A percentile compares a stretch with the other conserved stretches of the same genome.
Evolutionary conservation across 1,284 basidiomycete genomes (phyloP).

Genomic region (Leccinum fallax): DNA sequence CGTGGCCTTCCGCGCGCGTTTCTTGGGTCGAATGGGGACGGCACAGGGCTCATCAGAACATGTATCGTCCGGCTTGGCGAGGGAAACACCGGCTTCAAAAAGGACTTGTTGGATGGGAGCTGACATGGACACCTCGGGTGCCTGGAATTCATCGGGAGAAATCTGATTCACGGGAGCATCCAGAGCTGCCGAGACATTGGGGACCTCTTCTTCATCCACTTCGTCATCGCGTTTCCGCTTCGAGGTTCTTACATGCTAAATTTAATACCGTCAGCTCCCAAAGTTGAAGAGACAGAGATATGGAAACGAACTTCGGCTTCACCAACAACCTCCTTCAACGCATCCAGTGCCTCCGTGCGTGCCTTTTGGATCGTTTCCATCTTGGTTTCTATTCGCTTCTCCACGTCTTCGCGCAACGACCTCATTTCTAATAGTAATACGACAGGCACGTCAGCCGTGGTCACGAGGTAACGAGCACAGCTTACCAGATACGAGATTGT

Average conservation of each 20-base stretch:
- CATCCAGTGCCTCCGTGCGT: slow-evolving; percentile 34
- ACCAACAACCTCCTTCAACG: slow-evolving; percentile 19
- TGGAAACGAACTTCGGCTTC: slow-evolving; percentile 26
- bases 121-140: slow-evolving; percentile 4
- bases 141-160: slow-evolving; percentile 1
- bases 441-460: slow-evolving; percentile 12
- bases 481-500: slow-evolving; percentile 35
- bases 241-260: slow-evolving; percentile 21
- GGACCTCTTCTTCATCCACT: slow-evolving; percentile 8
- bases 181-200: background rate
- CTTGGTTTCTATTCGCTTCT: slow-evolving; percentile 36
- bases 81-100: background rate
- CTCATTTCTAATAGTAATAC: slow-evolving; percentile 33
- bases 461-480: background rate
- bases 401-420: slow-evolving; percentile 35
- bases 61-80: background rate
- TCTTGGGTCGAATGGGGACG: slow-evolving; percentile 37
- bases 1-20: slow-evolving; percentile 47
- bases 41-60: background rate
- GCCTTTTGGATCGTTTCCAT: slow-evolving; percentile 32
- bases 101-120: slow-evolving; percentile 1
- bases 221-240: slow-evolving; percentile 33
- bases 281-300: background rate
- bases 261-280: slow-evolving; percentile 10
- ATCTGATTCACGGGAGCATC: background rate